Evolutionary conservation across 2,329 filamentous ascomycete species (phyloP), one percentile per base, ranked within the genome.

Genomic region (Aspergillus sp.): DNA sequence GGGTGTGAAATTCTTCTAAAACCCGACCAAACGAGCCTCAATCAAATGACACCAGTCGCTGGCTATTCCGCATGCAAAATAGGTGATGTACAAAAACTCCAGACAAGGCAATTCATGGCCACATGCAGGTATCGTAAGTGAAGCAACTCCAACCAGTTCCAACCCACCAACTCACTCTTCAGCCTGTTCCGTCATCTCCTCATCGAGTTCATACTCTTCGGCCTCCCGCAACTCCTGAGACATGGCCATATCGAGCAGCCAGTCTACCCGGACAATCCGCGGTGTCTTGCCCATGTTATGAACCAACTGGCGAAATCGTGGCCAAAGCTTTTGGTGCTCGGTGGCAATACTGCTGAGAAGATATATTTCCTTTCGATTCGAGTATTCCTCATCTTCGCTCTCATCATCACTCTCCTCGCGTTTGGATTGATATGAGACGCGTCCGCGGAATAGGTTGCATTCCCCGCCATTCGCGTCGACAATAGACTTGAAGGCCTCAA

Each of bases 1-100:
- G 72, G 95, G 95, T 71, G 92, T 98, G 67, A 99, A 99, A 81
- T 98, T 99, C 81, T 98, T 98, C 75, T 97, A 81, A 15, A 89
- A 61, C 17, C 25, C 47, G 7, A 31, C 19, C 31, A 25, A 50
- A 41, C 38, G 28, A 48, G 23, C 28, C 19, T 58, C 11, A 4
- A 28, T 62, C 22, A 46, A 31, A 28, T 55, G 55, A 43, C 49
- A 57, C 34, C 46, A 50, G 30, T 46, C 46, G 51, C 49, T 41
- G 54, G 54, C 50, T 60, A 58, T 43, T 63, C 47, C 58, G 52
- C 60, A 63, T 57, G 48, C 34, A 60, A 60, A 41, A 54, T 54
- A 58, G 51, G 63, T 50, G 51, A 63, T 63, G 54, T 60, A 60
- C 56, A 60, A 57, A 60, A 63, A 57, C 38, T 58, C 59, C 54